phyloP scores from a whole-genome alignment of 768 basidiomycete species.

The Tricholoma sp. region DNA sequence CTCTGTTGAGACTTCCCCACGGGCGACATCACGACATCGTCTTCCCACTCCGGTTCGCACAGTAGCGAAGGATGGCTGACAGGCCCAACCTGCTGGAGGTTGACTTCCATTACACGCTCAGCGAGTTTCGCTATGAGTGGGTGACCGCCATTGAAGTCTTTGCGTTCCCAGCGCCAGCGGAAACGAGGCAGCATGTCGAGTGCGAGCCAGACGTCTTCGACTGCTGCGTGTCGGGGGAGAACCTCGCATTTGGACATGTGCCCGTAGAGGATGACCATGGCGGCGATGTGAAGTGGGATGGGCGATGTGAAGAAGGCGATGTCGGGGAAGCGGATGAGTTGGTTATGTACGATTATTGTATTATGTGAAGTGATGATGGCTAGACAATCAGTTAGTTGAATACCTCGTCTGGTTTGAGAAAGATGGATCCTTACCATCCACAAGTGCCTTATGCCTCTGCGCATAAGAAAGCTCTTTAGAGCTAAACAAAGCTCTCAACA shows the following conservation, averaged over 20 bases:
- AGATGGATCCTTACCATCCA: conserved; percentile 54
- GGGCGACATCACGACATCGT: conserved; percentile 32
- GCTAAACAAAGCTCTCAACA: conserved; percentile 75
- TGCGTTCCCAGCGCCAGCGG: conserved; percentile 90
- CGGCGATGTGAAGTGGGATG: conserved; percentile 83
- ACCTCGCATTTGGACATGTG: conserved; percentile 76
- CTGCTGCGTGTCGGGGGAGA: conserved; percentile 56
- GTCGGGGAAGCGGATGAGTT: conserved; percentile 79
- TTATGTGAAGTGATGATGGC: conserved; percentile 87
- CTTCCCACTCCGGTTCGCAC: conserved; percentile 51
- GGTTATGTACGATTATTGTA: conserved; percentile 78
- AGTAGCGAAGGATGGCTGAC: conserved; percentile 40
- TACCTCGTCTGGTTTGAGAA: neutral
- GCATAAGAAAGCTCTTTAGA: conserved; percentile 63
- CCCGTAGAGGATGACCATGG: conserved; percentile 87
- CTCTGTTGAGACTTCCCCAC: conserved; percentile 33
- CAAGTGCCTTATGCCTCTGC: conserved; percentile 64
- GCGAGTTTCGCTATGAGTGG: conserved; percentile 82
- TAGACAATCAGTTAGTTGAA: conserved; percentile 19
- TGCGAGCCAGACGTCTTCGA: conserved; percentile 83
- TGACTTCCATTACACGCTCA: conserved; percentile 71
- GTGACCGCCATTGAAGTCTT: conserved; percentile 72
- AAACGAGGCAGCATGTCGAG: conserved; percentile 85
- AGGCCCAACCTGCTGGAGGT: conserved; percentile 57
- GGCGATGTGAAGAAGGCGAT: conserved; percentile 88